Base-by-base conservation (phyloP, 2,329 filamentous ascomycete species). In the Penicillium sp. region DNA sequence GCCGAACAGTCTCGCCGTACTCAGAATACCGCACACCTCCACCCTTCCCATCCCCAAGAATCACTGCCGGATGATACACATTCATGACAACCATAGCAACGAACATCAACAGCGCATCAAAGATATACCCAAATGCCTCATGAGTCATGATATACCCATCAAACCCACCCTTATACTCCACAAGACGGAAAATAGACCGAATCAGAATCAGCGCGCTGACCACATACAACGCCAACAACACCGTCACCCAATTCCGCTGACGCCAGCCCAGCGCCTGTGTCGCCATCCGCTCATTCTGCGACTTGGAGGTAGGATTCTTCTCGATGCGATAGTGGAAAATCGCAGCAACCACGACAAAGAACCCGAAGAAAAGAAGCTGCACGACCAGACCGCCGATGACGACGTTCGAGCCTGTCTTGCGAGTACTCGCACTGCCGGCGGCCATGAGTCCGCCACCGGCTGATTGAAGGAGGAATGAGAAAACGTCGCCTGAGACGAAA, bases 321-420 rank as follows among this genome's bases (percentile, higher is more conserved):
- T 27, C 33, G n/a, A 84, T 73, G 6, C 81, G 77, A 6, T 64
- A 54, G 61, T 87, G 81, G 70, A 87, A 86, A 0, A 82, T 58
- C 1, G 77, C 64, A 0, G 83, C 78, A 2, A 80, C 79, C 6
- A 79, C 58, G 44, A 84, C 73, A 66, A 89, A 89, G 50, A 87
- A 73, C 22, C 77, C 79, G 60, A 89, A 87, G 60, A 84, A 79
- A 50, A 84, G 50, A 33, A 89, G 78, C 65, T 89, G 86, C 18
- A 87, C 69, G 44, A 83, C 72, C 1, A 89, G 73, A 1, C 86
- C 86, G 1, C 65, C 81, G 6, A 87, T 72, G 22, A 88, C 80
- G 51, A 88, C 75, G 22, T 72, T 64, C 16, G 66, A 63, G 16
- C 70, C 71, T 3, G 50, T 60, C 1, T 62, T 39, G 27, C 63